A percentile compares a stretch with the other conserved stretches of the same genome.
phyloP scores from a whole-genome alignment of 495 filamentous ascomycete genomes.

The Parachaetomium inaequale region DNA sequence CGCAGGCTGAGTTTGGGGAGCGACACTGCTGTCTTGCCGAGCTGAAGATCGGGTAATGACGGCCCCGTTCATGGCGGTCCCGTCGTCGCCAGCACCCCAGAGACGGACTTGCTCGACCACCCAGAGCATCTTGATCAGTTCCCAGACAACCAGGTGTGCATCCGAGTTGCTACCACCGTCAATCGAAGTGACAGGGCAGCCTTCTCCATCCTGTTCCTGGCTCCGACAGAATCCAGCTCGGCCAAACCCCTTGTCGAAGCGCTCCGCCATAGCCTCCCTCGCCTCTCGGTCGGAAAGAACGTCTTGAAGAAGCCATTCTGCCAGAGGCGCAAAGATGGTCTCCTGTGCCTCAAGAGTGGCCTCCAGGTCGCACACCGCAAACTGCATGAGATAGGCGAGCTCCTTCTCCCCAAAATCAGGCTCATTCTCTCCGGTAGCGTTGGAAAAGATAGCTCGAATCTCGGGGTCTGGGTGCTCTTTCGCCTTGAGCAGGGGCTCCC shows the following conservation, averaged over 20 bases:
- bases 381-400: background rate
- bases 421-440: no score
- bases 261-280: background rate
- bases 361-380: background rate
- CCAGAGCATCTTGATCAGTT: background rate
- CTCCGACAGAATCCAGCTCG: background rate
- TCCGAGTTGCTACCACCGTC: background rate
- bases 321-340: background rate
- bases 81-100: no score
- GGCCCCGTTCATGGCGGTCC: no score
- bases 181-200: background rate
- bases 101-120: background rate
- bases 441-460: no score
- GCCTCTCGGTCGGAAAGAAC: background rate
- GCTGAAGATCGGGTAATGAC: no score
- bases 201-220: no score
- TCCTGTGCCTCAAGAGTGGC: background rate
- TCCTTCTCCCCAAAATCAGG: no score
- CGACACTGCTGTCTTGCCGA: no score
- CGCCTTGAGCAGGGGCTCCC: conserved; percentile 1
- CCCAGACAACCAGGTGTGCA: background rate
- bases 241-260: background rate
- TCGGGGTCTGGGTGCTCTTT: background rate
- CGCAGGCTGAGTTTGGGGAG: no score
- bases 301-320: background rate